These are phyloP conservation scores for Diaporthe eres DNA, from an alignment of 2,329 filamentous ascomycete species.

Conservation along the genomic window DNA sequence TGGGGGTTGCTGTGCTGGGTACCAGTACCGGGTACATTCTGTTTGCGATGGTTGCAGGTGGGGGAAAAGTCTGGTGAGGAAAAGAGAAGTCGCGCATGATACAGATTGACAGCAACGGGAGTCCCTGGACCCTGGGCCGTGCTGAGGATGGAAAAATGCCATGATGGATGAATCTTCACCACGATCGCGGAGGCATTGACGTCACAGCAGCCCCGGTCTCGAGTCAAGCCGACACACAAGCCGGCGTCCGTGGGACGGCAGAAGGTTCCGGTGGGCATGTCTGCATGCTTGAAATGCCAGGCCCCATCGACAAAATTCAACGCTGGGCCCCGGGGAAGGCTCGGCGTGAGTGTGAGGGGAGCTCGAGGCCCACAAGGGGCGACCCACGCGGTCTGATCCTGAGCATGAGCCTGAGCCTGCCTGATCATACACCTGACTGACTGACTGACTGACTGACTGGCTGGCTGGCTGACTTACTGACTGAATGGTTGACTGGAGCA, in stretches of 20 bases:
- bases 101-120: neutral
- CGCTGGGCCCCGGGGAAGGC: slow-evolving; percentile 18
- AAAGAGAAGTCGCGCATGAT: slow-evolving; percentile 6
- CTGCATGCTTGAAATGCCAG: neutral
- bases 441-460: neutral
- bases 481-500: neutral
- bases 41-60: neutral
- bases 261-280: slow-evolving; percentile 17
- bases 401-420: slow-evolving; percentile 10
- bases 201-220: slow-evolving; percentile 13
- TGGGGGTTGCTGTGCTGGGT: neutral
- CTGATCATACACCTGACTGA: neutral
- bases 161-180: slow-evolving; percentile 15
- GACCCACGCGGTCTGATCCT: slow-evolving; percentile 21
- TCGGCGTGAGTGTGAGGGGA: slow-evolving; percentile 19
- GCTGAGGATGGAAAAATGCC: neutral
- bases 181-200: slow-evolving; percentile 17
- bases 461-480: neutral
- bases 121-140: neutral
- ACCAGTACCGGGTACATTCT: neutral
- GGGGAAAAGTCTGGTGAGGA: neutral
- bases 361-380: slow-evolving; percentile 17
- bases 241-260: slow-evolving; percentile 22
- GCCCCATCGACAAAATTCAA: slow-evolving; percentile 21
- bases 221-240: slow-evolving; percentile 28